phyloP scores from a whole-genome alignment of 2,329 filamentous ascomycete genomes.

The Monilinia fructicola region DNA sequence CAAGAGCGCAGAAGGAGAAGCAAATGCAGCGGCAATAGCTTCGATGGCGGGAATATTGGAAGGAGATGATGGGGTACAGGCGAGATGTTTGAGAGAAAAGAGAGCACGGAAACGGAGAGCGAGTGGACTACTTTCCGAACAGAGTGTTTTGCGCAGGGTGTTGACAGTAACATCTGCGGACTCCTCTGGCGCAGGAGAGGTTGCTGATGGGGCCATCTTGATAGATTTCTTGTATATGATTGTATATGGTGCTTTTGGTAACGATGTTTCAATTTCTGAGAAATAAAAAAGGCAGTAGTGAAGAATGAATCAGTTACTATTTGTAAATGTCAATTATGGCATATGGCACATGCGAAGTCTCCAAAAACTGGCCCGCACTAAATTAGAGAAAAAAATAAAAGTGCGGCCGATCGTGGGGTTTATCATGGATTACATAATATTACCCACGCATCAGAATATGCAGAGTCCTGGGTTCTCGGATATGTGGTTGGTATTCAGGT shows the following conservation, averaged over 20 bases:
- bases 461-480: too few relatives aligned
- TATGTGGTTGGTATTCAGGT: too few relatives aligned
- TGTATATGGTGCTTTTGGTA: background rate
- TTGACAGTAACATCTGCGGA: slow-evolving; percentile 43
- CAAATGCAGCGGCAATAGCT: slow-evolving; percentile 85
- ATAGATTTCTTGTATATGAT: background rate
- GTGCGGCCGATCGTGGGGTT: slow-evolving; percentile 16
- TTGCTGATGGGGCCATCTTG: slow-evolving; percentile 41
- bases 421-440: slow-evolving; percentile 7
- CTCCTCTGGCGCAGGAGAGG: slow-evolving; percentile 30
- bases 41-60: slow-evolving; percentile 61
- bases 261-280: background rate
- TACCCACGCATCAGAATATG: background rate
- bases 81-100: slow-evolving; percentile 95
- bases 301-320: background rate
- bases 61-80: slow-evolving; percentile 60
- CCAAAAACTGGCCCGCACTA: background rate
- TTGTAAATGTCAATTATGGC: background rate
- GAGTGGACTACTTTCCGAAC: slow-evolving; percentile 77
- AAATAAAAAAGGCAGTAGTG: background rate
- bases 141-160: slow-evolving; percentile 69
- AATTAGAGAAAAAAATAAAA: background rate
- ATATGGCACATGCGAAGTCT: background rate
- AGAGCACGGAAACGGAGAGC: slow-evolving; percentile 91
- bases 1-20: slow-evolving; percentile 80